Base-by-base conservation (phyloP, 345 rosid species). In the Odontarrhena argentea region DNA sequence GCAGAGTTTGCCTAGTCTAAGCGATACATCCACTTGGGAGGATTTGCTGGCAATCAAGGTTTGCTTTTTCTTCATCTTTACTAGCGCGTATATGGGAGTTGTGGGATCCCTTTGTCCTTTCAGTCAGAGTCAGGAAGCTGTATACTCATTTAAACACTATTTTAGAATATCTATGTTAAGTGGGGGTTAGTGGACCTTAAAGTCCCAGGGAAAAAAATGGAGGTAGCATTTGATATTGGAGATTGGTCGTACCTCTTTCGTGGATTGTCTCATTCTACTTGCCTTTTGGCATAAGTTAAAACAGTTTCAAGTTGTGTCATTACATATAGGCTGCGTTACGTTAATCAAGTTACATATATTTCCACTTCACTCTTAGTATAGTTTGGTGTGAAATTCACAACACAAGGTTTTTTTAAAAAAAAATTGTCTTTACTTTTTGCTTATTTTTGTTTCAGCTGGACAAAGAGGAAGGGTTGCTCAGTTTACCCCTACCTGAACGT, bases 401-500 rank as follows among this genome's bases (percentile, higher is more conserved):
- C 22, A 3, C 22, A 18, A 18, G 0, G 1, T 18, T 18, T 28
- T 25, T 3, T 45, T 15, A 10, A 2, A n/a, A n/a, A 38, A 10
- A 3, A 11, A 9, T 43, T 63, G 15, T 45, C 4, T 56, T 56
- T 18, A 61, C 30, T 12, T 15, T 15, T 67, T 45, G 47, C 34
- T 30, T 43, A 18, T 24, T 26, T 30, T 25, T 62, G 53, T 74
- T 77, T 53, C 91, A 93, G 98, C 80, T 90, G 76, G 84, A 85
- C 62, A 63, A 80, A 11, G 96, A 88, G 71, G 96, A 84, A 57
- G 69, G 78, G 55, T 60, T 90, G 65, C 83, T 74, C 30, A 66
- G 50, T 55, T 79, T 91, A 71, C 92, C 95, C 59, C 80, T 93
- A 57, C 85, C 98, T 45, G 98, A 90, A 74, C 81, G 91, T 74